Base-by-base conservation (phyloP, 768 basidiomycete genomes). In the Pleurotus giganteus region DNA sequence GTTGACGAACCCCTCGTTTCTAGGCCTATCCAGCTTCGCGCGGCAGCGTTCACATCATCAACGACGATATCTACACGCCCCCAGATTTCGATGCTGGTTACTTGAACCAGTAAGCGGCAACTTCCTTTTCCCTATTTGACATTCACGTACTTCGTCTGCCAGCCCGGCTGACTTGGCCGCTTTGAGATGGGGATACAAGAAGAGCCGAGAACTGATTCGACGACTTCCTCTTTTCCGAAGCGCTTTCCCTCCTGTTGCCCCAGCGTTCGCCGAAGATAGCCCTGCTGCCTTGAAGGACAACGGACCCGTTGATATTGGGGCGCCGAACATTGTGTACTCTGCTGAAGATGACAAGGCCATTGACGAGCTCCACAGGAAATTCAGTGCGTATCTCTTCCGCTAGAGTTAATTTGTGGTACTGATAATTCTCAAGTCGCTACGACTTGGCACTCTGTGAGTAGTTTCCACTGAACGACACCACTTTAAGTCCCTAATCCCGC, bases 151-250 rank as follows among this genome's bases (percentile, higher is more conserved):
- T 12, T 43, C n/a, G 31, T 17, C 8, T 11, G 8, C 6, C 37
- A 61, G 60, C 21, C 26, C 49, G 1, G 50, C 60, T 12, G 69
- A 71, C 28, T 11, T 78, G 15, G 61, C 57, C 1, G 61, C 66
- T 9, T 47, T 77, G 13, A 63, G 53, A 13, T 69, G 71, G 61
- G 63, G 58, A 4, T 79, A 78, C 59, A 79, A 79, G 45, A 67
- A 66, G 36, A 27, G 58, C 6, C 71, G 74, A 2, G 77, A 79
- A 61, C 57, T 74, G 4, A 51, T 64, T 2, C 70, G 78, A 21
- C 74, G 79, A 5, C 71, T 78, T 66, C 58, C 66, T 1, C 24
- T 12, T 2, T 66, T 55, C 56, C 58, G 64, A 34, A 67, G 66
- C 0, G 61, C 61, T 11, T 23, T 60, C 2, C 15, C 29, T 21